Conservation (phyloP, 2,329 filamentous ascomycete genomes). For the Scleromitrula shiraiana region DNA sequence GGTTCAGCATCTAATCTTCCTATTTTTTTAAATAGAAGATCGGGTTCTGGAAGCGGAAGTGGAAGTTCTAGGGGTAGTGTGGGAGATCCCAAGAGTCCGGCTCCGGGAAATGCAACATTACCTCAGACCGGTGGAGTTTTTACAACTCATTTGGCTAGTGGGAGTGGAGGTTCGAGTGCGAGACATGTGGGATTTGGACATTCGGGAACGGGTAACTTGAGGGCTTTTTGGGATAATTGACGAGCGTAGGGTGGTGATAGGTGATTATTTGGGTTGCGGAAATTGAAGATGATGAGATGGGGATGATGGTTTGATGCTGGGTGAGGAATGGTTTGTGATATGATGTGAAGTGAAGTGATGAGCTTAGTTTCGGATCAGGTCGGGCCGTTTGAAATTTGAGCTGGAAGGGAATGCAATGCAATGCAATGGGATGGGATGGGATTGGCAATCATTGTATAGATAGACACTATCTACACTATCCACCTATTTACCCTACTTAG, state of each 20-base stretch:
- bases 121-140: too few relatives aligned
- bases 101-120: constrained; percentile 13
- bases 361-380: too few relatives aligned
- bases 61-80: constrained; percentile 39
- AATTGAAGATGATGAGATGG: neutral
- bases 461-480: too few relatives aligned
- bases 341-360: too few relatives aligned
- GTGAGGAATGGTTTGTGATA: too few relatives aligned
- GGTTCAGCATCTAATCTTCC: constrained; percentile 12
- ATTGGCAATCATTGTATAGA: too few relatives aligned
- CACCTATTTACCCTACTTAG: too few relatives aligned
- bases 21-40: constrained; percentile 9
- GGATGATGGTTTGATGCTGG: neutral
- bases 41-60: constrained; percentile 29
- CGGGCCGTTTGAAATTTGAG: too few relatives aligned
- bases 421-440: too few relatives aligned
- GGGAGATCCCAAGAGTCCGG: constrained; percentile 45
- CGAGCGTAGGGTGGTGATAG: too few relatives aligned
- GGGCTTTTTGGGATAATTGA: neutral
- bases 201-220: neutral
- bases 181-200: neutral
- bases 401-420: too few relatives aligned
- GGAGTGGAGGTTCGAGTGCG: neutral
- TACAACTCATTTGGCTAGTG: constrained; percentile 1
- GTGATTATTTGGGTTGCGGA: too few relatives aligned